Evolutionary conservation across 495 filamentous ascomycete species (phyloP).

Genomic region (Xylaria cubensis): DNA sequence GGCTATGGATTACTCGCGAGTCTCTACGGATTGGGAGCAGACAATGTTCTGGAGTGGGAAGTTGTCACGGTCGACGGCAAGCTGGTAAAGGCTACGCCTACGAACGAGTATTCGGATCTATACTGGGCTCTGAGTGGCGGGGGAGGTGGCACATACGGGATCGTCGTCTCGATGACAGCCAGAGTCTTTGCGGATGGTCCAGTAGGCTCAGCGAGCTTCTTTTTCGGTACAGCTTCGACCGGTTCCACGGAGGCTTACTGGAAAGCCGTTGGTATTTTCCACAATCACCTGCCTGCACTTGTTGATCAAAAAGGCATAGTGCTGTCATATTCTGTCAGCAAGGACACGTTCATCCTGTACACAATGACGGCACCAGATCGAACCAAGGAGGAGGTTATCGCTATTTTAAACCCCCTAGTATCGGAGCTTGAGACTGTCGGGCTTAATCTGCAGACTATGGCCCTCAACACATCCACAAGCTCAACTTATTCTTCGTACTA

Average conservation of each 20-base stretch:
- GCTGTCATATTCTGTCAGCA: background rate
- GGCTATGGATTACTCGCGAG: conserved; percentile 55
- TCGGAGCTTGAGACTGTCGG: background rate
- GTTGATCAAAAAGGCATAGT: background rate
- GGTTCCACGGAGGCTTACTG: conserved; percentile 42
- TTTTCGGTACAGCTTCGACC: conserved; percentile 13
- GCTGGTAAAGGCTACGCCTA: conserved; percentile 58
- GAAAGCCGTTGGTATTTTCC: conserved; percentile 47
- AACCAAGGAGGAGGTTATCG: background rate
- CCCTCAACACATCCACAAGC: background rate
- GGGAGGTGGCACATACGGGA: conserved; percentile 63
- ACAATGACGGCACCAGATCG: background rate
- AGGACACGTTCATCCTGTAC: background rate
- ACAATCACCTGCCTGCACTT: conserved; percentile 46
- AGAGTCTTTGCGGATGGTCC: conserved; percentile 47
- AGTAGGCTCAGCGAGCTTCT: conserved; percentile 26
- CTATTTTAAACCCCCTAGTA: background rate
- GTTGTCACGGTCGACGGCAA: conserved; percentile 63
- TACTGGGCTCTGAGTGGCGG: conserved; percentile 73
- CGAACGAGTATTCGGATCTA: conserved; percentile 56
- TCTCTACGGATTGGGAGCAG: conserved; percentile 56
- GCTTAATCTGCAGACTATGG: background rate
- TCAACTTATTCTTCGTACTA: background rate
- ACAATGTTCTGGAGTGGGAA: conserved; percentile 60
- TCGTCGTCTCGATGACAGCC: conserved; percentile 59